phyloP scores from a whole-genome alignment of 2,329 filamentous ascomycete species.

The Blastomyces parvus region DNA sequence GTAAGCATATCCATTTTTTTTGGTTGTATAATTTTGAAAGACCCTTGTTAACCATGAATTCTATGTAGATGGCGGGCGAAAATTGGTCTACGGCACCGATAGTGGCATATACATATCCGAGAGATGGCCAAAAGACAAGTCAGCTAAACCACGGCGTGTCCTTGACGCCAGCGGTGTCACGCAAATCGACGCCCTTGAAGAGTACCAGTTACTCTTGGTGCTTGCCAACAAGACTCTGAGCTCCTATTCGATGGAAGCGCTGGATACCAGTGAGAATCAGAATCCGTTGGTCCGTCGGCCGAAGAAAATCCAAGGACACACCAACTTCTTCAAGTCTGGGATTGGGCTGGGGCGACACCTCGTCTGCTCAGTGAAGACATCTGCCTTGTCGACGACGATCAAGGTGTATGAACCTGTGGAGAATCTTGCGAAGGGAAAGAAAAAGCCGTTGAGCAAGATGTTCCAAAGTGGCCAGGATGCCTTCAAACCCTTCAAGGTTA shows the following conservation, averaged over 20 bases:
- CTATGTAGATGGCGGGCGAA: slow-evolving; percentile 72
- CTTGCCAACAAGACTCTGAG: slow-evolving; percentile 86
- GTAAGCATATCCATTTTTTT: slow-evolving; percentile 41
- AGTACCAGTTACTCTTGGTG: slow-evolving; percentile 84
- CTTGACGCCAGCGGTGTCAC: slow-evolving; percentile 81
- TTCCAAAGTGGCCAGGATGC: slow-evolving; percentile 90
- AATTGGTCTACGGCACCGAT: slow-evolving; percentile 89
- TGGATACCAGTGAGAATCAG: slow-evolving; percentile 68
- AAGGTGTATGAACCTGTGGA: slow-evolving; percentile 99
- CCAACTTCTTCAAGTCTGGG: slow-evolving; percentile 96
- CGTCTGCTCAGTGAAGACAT: slow-evolving; percentile 93
- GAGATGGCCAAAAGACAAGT: slow-evolving; percentile 72
- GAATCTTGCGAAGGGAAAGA: slow-evolving; percentile 83
- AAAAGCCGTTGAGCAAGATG: slow-evolving; percentile 93
- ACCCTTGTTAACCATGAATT: neutral
- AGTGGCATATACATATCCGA: slow-evolving; percentile 88
- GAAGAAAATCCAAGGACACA: slow-evolving; percentile 94
- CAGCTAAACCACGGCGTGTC: slow-evolving; percentile 65
- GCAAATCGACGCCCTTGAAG: slow-evolving; percentile 91
- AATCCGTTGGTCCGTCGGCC: slow-evolving; percentile 71
- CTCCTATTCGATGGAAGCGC: slow-evolving; percentile 76
- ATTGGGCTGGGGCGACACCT: slow-evolving; percentile 90
- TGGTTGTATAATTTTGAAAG: neutral
- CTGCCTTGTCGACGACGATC: slow-evolving; percentile 85
- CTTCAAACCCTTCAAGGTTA: slow-evolving; percentile 79